These are phyloP conservation scores for Stenocarpella maydis DNA, from an alignment of 2,329 filamentous ascomycete species.

Conservation along the genomic window DNA sequence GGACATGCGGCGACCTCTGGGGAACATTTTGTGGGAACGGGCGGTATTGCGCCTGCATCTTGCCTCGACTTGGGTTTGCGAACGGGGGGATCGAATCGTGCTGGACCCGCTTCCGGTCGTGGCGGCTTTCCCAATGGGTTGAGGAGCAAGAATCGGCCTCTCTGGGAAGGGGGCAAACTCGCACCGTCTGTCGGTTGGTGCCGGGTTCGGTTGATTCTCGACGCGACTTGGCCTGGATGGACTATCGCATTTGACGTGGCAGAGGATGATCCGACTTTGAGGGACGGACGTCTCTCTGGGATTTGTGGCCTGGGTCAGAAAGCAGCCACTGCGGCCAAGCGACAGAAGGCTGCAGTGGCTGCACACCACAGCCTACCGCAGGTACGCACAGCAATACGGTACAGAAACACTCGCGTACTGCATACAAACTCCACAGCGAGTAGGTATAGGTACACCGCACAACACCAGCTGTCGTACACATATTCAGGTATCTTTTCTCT, in stretches of 20 bases:
- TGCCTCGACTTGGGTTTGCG: slow-evolving; percentile 37
- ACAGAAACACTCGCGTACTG: too few relatives aligned
- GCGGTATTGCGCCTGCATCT: slow-evolving; percentile 64
- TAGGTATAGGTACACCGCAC: too few relatives aligned
- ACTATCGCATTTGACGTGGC: slow-evolving; percentile 30
- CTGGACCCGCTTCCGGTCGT: slow-evolving; percentile 25
- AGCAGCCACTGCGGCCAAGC: background rate
- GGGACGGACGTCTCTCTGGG: slow-evolving; percentile 2
- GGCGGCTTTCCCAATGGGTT: slow-evolving; percentile 23
- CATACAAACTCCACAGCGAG: background rate
- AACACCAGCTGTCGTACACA: too few relatives aligned
- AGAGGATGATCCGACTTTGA: slow-evolving; percentile 24
- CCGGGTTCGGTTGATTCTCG: slow-evolving; percentile 23
- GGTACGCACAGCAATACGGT: too few relatives aligned
- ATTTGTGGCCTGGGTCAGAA: slow-evolving; percentile 23
- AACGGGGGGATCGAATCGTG: slow-evolving; percentile 26
- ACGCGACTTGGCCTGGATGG: slow-evolving; percentile 24
- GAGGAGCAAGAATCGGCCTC: slow-evolving; percentile 12
- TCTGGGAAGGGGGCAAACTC: slow-evolving; percentile 6
- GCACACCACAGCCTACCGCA: background rate
- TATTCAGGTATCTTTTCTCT: too few relatives aligned
- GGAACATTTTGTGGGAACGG: slow-evolving; percentile 58
- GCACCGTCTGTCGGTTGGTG: background rate
- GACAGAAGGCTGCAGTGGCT: background rate
- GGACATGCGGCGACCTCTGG: slow-evolving; percentile 57